Conservation (phyloP, 179 eudicot species). For the Drosera spatulata region DNA sequence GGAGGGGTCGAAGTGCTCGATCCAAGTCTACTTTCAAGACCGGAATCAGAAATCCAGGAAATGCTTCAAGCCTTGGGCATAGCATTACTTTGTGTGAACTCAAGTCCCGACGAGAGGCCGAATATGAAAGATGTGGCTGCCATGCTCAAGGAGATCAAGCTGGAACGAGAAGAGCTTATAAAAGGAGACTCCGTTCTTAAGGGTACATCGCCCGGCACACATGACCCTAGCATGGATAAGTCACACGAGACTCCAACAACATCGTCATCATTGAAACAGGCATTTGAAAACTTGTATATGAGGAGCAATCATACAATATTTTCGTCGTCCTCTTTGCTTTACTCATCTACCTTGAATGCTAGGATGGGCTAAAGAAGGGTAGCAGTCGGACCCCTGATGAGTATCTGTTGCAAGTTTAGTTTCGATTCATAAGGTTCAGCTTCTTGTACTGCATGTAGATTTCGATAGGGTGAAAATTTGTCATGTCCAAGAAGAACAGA, state of each 20-base stretch:
- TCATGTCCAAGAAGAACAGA: too few relatives aligned
- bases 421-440: too few relatives aligned
- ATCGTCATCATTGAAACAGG: constrained; percentile 22
- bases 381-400: too few relatives aligned
- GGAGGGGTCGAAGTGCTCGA: constrained; percentile 34
- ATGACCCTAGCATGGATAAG: constrained; percentile 1
- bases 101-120: constrained; percentile 51
- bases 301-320: constrained; percentile 55
- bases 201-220: constrained; percentile 21
- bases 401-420: too few relatives aligned
- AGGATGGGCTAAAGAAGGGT: neutral
- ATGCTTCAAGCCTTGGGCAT: constrained; percentile 60
- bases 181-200: constrained; percentile 35
- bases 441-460: too few relatives aligned
- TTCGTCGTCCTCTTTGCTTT: constrained; percentile 61
- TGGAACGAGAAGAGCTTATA: constrained; percentile 38
- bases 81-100: constrained; percentile 48
- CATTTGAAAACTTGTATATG: constrained; percentile 16
- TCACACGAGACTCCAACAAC: constrained; percentile 8
- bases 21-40: constrained; percentile 24
- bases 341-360: constrained; percentile 29
- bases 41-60: constrained; percentile 48
- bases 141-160: constrained; percentile 55
- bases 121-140: constrained; percentile 68
- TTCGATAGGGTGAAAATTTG: too few relatives aligned